Conservation (phyloP, 306 rosid species). For the Benincasa hispida region DNA sequence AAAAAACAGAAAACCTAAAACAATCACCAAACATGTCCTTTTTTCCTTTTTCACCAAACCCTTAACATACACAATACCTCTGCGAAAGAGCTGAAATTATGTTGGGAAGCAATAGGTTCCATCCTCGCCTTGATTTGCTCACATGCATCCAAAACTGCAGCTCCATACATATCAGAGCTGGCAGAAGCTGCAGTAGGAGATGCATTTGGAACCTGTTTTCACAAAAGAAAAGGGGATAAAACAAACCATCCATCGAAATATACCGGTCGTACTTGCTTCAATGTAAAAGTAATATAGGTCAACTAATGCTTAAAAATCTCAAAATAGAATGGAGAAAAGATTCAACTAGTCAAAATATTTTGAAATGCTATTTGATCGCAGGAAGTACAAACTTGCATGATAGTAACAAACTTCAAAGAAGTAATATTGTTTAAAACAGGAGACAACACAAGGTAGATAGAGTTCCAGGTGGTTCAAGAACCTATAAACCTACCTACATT, state of each 20-base stretch:
- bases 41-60: neutral
- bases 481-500: neutral
- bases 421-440: neutral
- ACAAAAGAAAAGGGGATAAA: slow-evolving; percentile 13
- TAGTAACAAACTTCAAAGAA: neutral
- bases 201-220: slow-evolving; percentile 74
- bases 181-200: slow-evolving; percentile 98
- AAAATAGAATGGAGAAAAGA: neutral
- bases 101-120: slow-evolving; percentile 62
- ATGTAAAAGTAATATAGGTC: neutral
- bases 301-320: neutral
- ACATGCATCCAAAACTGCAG: slow-evolving; percentile 93
- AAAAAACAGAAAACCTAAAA: neutral
- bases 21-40: neutral
- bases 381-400: neutral
- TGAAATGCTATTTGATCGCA: neutral
- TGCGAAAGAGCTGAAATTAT: slow-evolving; percentile 52
- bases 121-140: slow-evolving; percentile 75
- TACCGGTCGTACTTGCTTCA: neutral
- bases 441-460: neutral
- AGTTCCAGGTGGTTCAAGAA: neutral
- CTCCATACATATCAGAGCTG: slow-evolving; percentile 93
- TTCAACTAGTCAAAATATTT: neutral
- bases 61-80: neutral
- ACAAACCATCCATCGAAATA: neutral